Evolutionary conservation across 768 basidiomycete genomes (phyloP).

Genomic region (Holtermannia corniformis): DNA sequence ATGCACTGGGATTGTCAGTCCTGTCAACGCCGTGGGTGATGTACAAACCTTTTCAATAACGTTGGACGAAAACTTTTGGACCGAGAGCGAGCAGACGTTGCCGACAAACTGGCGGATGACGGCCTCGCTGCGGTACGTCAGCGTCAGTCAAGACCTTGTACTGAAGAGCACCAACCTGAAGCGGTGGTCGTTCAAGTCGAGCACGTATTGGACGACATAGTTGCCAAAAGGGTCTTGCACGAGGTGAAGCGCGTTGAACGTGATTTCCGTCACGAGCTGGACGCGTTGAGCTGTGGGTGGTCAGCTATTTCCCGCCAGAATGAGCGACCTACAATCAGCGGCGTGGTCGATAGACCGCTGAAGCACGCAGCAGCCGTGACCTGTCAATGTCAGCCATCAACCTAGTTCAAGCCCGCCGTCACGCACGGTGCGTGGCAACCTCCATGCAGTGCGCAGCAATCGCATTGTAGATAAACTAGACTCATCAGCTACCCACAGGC

Average conservation of each 20-base stretch:
- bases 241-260: slow-evolving; percentile 90
- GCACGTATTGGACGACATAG: slow-evolving; percentile 66
- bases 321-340: slow-evolving; percentile 51
- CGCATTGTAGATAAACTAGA: slow-evolving; percentile 99
- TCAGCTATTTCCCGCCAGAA: no score
- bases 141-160: no score
- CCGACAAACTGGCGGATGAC: slow-evolving; percentile 96
- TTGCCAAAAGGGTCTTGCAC: slow-evolving; percentile 78
- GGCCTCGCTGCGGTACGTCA: no score
- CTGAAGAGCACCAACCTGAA: no score
- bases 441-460: slow-evolving; percentile 98
- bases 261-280: slow-evolving; percentile 97
- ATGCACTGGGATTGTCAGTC: slow-evolving; percentile 52
- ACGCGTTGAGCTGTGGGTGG: slow-evolving; percentile 57
- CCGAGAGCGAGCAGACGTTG: slow-evolving; percentile 93
- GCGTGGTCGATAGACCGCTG: slow-evolving; percentile 98
- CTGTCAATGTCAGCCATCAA: no score
- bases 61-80: slow-evolving; percentile 99
- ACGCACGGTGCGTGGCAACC: slow-evolving; percentile 62
- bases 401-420: no score
- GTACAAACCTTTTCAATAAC: slow-evolving; percentile 98
- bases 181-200: slow-evolving; percentile 94
- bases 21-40: no score
- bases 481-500: slow-evolving; percentile 37
- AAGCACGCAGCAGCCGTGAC: slow-evolving; percentile 95